Evolutionary conservation across 805 yeast genomes (phyloP).

Genomic region (Cyberlindnera amylophila): DNA sequence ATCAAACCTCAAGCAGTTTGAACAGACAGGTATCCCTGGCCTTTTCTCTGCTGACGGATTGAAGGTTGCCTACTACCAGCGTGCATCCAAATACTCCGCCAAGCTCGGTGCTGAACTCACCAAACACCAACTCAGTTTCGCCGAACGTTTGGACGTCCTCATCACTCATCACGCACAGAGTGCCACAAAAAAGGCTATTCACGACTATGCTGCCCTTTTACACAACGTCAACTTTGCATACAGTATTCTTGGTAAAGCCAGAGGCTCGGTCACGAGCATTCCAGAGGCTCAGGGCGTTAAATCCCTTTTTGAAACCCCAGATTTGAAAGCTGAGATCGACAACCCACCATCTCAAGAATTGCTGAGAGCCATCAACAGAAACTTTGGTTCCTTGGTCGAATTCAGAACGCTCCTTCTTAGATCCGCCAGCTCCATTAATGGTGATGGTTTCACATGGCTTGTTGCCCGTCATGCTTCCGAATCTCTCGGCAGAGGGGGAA

Average conservation of each 20-base stretch:
- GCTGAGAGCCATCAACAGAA: conserved; percentile 25
- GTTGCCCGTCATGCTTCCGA: conserved; percentile 47
- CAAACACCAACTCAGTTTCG: conserved; percentile 1
- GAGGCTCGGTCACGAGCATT: conserved; percentile 13
- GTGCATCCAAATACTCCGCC: conserved; percentile 36
- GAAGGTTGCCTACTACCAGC: conserved; percentile 47
- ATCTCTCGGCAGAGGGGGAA: conserved; percentile 10
- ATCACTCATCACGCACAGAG: conserved; percentile 29
- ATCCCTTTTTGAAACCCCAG: conserved; percentile 46
- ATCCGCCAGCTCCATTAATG: conserved; percentile 69
- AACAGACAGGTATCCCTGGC: conserved; percentile 43
- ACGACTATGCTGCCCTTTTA: conserved; percentile 37
- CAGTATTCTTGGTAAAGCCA: conserved; percentile 30
- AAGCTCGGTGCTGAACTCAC: conserved; percentile 4
- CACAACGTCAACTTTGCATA: conserved; percentile 36
- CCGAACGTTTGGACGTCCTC: conserved; percentile 20
- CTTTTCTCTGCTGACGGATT: conserved; percentile 44
- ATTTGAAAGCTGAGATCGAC: conserved; percentile 31
- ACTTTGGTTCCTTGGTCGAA: conserved; percentile 71
- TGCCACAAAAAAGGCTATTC: conserved; percentile 29
- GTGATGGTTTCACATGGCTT: conserved; percentile 91
- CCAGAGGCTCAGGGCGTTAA: conserved; percentile 3
- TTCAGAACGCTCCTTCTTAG: conserved; percentile 66
- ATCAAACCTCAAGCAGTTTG: conserved; percentile 12
- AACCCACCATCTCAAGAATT: conserved; percentile 30